Percentiles rank a stretch among this genome's conserved stretches.
phyloP scores from a whole-genome alignment of 2,329 filamentous ascomycete genomes.

The Tolypocladium sp. region DNA sequence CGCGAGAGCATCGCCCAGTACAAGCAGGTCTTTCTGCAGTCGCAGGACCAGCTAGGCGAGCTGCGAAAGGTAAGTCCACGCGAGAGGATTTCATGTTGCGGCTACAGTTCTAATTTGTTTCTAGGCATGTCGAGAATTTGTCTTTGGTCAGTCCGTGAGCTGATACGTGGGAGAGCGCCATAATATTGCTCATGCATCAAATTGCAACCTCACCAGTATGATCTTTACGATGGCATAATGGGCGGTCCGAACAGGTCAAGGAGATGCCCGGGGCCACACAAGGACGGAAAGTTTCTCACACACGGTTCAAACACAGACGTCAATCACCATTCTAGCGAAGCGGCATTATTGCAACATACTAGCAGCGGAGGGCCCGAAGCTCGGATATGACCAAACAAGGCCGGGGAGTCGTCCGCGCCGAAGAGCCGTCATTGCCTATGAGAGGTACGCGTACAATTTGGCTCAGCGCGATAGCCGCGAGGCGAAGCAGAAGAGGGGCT shows the following conservation, averaged over 20 bases:
- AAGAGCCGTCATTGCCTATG: not conserved
- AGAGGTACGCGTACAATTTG: not conserved
- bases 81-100: not conserved
- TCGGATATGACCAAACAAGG: not conserved
- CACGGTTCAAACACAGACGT: not conserved
- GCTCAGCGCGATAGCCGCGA: not conserved
- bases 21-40: slow-evolving; percentile 74
- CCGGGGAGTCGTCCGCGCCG: not conserved
- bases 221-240: too few relatives aligned
- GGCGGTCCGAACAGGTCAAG: too few relatives aligned
- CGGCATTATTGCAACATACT: not conserved
- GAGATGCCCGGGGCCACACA: too few relatives aligned
- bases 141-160: slow-evolving; percentile 13
- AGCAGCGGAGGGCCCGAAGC: not conserved
- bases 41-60: slow-evolving; percentile 63
- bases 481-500: not conserved
- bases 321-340: too few relatives aligned
- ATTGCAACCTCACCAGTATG: too few relatives aligned
- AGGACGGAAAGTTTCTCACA: not conserved
- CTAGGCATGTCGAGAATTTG: slow-evolving; percentile 14
- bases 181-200: too few relatives aligned
- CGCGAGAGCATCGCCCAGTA: slow-evolving; percentile 82
- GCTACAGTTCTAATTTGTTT: not conserved
- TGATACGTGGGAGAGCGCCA: not conserved
- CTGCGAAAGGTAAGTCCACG: slow-evolving; percentile 48